Conservation (phyloP, 176 grass and related monocot genomes). For the Neostapfia colusana region DNA sequence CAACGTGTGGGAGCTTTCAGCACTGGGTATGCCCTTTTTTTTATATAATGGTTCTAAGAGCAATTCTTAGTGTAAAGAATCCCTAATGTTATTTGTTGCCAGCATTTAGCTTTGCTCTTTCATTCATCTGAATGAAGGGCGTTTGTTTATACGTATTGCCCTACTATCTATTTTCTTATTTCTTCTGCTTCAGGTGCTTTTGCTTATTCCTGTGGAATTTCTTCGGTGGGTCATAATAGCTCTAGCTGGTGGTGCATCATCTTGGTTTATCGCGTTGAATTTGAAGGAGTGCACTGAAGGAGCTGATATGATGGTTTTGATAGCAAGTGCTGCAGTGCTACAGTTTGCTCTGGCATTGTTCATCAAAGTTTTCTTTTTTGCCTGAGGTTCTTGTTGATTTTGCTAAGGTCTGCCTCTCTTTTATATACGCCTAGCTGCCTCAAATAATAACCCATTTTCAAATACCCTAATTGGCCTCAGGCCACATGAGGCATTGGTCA, state of each 20-base stretch:
- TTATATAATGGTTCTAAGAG: slow-evolving; percentile 11
- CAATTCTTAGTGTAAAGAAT: slow-evolving; percentile 13
- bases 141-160: slow-evolving; percentile 18
- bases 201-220: slow-evolving; percentile 81
- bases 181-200: slow-evolving; percentile 61
- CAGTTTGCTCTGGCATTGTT: slow-evolving; percentile 87
- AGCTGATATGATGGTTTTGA: slow-evolving; percentile 66
- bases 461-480: no score
- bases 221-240: slow-evolving; percentile 85
- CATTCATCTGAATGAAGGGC: not conserved
- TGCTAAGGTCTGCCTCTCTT: slow-evolving; percentile 37
- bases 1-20: no score
- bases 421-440: not conserved
- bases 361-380: slow-evolving; percentile 97
- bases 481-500: no score
- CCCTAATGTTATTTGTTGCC: not conserved
- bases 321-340: slow-evolving; percentile 62
- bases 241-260: slow-evolving; percentile 64
- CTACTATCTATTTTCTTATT: slow-evolving; percentile 19
- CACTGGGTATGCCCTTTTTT: no score
- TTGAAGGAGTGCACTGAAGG: slow-evolving; percentile 67
- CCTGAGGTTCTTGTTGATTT: slow-evolving; percentile 47
- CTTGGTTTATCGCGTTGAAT: slow-evolving; percentile 83
- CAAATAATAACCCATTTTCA: no score
- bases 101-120: not conserved